Evolutionary conservation across 257 asterid genomes (phyloP), one percentile per base, ranked within the genome.

Genomic region (Coffea canephora): DNA sequence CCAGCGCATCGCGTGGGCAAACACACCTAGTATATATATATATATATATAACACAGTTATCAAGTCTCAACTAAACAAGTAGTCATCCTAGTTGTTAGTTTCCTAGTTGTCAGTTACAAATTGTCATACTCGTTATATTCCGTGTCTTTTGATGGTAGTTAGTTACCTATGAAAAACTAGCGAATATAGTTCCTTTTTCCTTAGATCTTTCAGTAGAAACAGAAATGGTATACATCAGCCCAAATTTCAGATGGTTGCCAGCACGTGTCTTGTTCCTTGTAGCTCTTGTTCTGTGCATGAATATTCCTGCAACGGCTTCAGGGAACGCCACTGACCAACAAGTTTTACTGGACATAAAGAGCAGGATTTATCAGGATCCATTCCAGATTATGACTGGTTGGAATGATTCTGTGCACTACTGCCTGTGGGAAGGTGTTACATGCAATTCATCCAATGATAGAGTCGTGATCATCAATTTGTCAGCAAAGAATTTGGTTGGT

Each of bases 401-500:
- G 78, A 74, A 81, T 67, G 74, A 62, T 25, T 81, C 77, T 6
- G 62, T 55, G 46, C 78, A 71, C 48, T 66, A 73, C 66, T 85
- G 88, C 78, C 67, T 48, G 7, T 82, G 88, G 88, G 16, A 39
- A 36, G 88, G 88, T 27, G 77, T 85, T 23, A 67, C 73, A 0
- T 85, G 88, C 62, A 74, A 43, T 78, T 43, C 45, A 18, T 52
- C 23, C 16, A 23, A 69, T 36, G 54, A 57, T 55, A 79, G 85
- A 57, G 78, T 82, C 45, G 36, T 59, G 31, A 52, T 62, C 45
- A 46, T 85, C 66, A 75, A 82, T 66, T 66, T 85, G 70, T n/a
- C 5, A 6, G 36, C 68, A 45, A 50, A 13, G 15, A 55, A 61
- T 15, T 73, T 85, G 62, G 77, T 68, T 15, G 88, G 84, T 23